phyloP scores from a whole-genome alignment of 345 rosid genomes.

The Citrus hindsii region DNA sequence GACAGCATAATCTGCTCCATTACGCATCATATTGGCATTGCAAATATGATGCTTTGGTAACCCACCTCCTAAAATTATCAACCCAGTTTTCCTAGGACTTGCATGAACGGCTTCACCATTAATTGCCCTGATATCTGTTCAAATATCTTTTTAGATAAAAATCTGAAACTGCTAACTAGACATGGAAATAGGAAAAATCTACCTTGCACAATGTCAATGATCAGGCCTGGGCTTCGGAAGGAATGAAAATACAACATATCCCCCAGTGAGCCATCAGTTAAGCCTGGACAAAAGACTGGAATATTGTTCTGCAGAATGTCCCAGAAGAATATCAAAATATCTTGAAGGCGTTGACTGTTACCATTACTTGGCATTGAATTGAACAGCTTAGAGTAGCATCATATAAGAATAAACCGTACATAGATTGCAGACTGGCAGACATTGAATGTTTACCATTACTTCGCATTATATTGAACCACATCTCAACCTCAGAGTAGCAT shows the following conservation, averaged over 20 bases:
- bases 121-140: conserved; percentile 76
- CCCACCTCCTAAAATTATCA: conserved; percentile 92
- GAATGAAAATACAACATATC: conserved; percentile 96
- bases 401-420: neutral
- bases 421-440: neutral
- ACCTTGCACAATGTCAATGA: conserved; percentile 78
- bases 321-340: neutral
- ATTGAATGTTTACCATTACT: neutral
- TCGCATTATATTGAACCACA: no score
- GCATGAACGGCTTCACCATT: conserved; percentile 86
- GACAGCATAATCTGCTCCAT: conserved; percentile 87
- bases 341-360: no score
- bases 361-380: neutral
- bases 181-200: conserved; percentile 2
- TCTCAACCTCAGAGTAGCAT: no score
- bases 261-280: conserved; percentile 95
- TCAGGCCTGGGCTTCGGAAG: conserved; percentile 52
- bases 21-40: conserved; percentile 97
- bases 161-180: neutral
- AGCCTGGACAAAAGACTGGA: conserved; percentile 91
- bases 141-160: conserved; percentile 3
- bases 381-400: neutral
- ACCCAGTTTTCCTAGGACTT: conserved; percentile 73
- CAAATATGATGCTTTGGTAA: conserved; percentile 95
- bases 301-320: conserved; percentile 63